These are phyloP conservation scores for Neopestalotiopsis sp. DNA, from an alignment of 2,329 filamentous ascomycete species.

Conservation along the genomic window DNA sequence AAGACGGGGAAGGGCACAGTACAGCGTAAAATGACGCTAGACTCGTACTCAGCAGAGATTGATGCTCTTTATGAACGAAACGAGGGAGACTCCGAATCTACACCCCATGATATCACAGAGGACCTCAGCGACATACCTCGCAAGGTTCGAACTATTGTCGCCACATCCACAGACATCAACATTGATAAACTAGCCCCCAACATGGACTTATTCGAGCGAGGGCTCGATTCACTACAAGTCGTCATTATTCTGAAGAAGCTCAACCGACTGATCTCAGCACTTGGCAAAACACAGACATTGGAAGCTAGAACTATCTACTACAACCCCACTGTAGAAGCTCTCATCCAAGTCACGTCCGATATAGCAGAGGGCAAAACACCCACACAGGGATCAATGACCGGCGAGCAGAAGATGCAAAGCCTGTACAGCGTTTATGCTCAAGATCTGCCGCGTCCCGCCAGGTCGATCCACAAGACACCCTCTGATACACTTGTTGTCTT, in stretches of 20 bases:
- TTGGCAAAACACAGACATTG: neutral
- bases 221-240: neutral
- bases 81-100: neutral
- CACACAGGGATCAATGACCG: too few relatives aligned
- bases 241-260: neutral
- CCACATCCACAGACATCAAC: neutral
- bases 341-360: neutral
- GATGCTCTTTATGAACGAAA: slow-evolving; percentile 35
- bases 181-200: neutral
- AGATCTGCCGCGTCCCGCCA: too few relatives aligned
- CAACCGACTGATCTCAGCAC: neutral
- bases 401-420: too few relatives aligned
- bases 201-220: neutral
- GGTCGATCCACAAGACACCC: too few relatives aligned
- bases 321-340: neutral
- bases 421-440: too few relatives aligned
- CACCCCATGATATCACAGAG: neutral
- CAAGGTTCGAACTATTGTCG: neutral
- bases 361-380: neutral
- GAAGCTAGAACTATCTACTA: neutral
- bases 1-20: slow-evolving; percentile 42
- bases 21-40: slow-evolving; percentile 34
- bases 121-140: too few relatives aligned
- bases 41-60: slow-evolving; percentile 36
- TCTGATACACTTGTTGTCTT: too few relatives aligned